A percentile compares a stretch with the other conserved stretches of the same genome.
These are phyloP conservation scores for Phytophthora multivora DNA, from an alignment of 352 stramenopile species.

Conservation along the genomic window DNA sequence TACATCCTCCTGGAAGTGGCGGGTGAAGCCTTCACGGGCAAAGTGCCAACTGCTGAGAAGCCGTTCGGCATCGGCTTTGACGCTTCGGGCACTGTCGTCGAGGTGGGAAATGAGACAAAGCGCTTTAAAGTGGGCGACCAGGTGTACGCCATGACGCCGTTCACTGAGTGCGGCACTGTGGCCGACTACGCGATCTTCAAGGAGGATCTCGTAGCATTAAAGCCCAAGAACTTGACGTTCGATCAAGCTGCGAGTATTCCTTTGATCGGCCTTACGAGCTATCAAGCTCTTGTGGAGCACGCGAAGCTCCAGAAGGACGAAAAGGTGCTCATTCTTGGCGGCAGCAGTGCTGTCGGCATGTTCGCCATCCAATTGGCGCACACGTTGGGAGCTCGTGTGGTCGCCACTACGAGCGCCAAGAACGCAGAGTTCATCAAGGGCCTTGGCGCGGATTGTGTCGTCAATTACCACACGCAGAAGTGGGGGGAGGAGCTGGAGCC, in stretches of 20 bases:
- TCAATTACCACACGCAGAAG: constrained; percentile 47
- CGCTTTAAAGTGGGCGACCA: constrained; percentile 31
- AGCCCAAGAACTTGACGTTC: constrained; percentile 49
- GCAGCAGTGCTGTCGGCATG: constrained; percentile 39
- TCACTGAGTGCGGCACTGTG: constrained; percentile 29
- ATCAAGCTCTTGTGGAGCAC: constrained; percentile 41
- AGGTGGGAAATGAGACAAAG: constrained; percentile 19
- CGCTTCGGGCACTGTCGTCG: constrained; percentile 28
- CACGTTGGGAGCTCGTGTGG: constrained; percentile 31
- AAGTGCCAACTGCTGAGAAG: constrained; percentile 6
- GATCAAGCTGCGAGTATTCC: constrained; percentile 45
- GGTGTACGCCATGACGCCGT: constrained; percentile 32
- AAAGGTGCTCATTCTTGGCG: constrained; percentile 52
- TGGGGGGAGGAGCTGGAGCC: constrained; percentile 34
- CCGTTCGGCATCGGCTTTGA: constrained; percentile 35
- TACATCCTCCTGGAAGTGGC: constrained; percentile 27
- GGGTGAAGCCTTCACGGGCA: constrained; percentile 19
- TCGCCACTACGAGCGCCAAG: constrained; percentile 32
- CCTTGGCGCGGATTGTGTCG: constrained; percentile 34
- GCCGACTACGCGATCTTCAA: constrained; percentile 40
- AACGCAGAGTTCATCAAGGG: constrained; percentile 33
- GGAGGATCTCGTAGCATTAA: constrained; percentile 44
- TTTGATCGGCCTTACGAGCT: constrained; percentile 39
- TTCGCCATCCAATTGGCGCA: constrained; percentile 56
- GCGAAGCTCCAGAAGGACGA: constrained; percentile 47